Evolutionary conservation across 2,329 filamentous ascomycete species (phyloP).

Genomic region (Xylariomycetidae sp.): DNA sequence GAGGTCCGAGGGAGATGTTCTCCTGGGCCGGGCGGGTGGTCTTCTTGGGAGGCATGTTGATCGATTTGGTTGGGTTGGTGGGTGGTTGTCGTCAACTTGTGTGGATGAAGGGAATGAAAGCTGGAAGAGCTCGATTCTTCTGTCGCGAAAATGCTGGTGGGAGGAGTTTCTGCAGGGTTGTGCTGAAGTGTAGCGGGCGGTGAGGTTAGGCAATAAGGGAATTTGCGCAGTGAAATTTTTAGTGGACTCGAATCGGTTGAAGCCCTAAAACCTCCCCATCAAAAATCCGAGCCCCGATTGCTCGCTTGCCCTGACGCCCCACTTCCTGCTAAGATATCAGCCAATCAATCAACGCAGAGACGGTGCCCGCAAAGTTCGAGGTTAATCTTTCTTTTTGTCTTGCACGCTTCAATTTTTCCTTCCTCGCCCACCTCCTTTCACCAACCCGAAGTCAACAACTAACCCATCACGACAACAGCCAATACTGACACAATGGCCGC

Average conservation of each 20-base stretch:
- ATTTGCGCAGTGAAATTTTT: too few relatives aligned
- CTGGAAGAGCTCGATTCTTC: too few relatives aligned
- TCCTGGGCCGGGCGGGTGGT: conserved; percentile 78
- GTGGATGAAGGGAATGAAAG: conserved; percentile 14
- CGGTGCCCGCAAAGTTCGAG: too few relatives aligned
- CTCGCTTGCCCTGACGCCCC: neutral
- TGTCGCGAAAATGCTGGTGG: too few relatives aligned
- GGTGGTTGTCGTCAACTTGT: too few relatives aligned
- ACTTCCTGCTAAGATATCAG: too few relatives aligned
- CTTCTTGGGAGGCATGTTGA: conserved; percentile 93
- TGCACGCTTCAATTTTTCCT: conserved; percentile 8
- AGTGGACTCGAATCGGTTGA: conserved; percentile 8
- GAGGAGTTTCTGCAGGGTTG: neutral
- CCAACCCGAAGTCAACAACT: conserved; percentile 25
- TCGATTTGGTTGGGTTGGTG: conserved; percentile 27
- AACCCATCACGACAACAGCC: conserved; percentile 12
- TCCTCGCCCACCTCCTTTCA: conserved; percentile 14
- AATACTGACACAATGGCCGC: conserved; percentile 31
- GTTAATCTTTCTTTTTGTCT: conserved; percentile 7
- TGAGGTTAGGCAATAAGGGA: conserved; percentile 17
- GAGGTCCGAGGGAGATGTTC: conserved; percentile 97
- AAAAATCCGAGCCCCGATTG: neutral
- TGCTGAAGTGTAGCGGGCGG: conserved; percentile 16
- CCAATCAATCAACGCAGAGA: too few relatives aligned
- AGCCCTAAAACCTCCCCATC: neutral